These are phyloP conservation scores for Apophysomyces elegans DNA, from an alignment of 371 early-diverging fungal genomes.

Conservation along the genomic window DNA sequence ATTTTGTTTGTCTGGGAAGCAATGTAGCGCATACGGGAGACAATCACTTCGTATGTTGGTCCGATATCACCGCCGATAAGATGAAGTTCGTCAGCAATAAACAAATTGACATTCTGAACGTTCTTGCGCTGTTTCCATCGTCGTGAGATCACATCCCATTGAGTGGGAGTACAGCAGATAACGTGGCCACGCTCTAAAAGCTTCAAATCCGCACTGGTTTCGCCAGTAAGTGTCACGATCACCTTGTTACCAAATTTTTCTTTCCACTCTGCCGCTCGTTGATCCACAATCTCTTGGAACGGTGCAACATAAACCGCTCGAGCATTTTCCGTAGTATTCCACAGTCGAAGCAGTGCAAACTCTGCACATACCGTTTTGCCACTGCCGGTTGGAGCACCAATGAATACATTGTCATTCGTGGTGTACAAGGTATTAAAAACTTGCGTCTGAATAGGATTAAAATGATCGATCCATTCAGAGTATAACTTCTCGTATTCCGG, in stretches of 20 bases:
- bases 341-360: constrained; percentile 90
- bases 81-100: constrained; percentile 98
- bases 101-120: constrained; percentile 87
- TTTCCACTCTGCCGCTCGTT: constrained; percentile 81
- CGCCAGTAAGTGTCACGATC: constrained; percentile 93
- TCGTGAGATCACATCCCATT: constrained; percentile 98
- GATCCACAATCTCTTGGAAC: constrained; percentile 85
- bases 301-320: constrained; percentile 95
- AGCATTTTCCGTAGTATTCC: constrained; percentile 60
- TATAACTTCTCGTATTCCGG: constrained; percentile 73
- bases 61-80: constrained; percentile 88
- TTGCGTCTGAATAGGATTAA: constrained; percentile 98
- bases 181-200: constrained; percentile 88
- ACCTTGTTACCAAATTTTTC: constrained; percentile 75
- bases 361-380: constrained; percentile 98
- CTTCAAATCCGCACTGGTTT: constrained; percentile 89
- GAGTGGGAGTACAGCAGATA: constrained; percentile 94
- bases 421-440: constrained; percentile 92
- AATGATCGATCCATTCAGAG: constrained; percentile 64
- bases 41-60: constrained; percentile 89
- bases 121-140: constrained; percentile 93
- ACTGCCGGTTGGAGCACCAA: constrained; percentile 96
- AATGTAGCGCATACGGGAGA: constrained; percentile 93
- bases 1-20: constrained; percentile 78
- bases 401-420: constrained; percentile 89